phyloP scores from a whole-genome alignment of 441 rosid species.

The Corymbia calophylla region DNA sequence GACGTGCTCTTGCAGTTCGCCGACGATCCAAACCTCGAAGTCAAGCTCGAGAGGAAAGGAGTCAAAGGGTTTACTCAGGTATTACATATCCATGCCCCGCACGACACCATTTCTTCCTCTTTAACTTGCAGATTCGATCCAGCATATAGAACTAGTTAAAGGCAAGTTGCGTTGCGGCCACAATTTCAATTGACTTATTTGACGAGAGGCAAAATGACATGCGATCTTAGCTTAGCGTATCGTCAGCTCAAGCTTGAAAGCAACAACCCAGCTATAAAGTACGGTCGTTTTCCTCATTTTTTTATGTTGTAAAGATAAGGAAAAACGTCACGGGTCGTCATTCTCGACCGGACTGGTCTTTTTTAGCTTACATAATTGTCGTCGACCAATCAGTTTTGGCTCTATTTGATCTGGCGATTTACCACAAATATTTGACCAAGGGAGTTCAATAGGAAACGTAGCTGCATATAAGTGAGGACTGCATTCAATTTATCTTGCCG shows the following conservation, averaged over 20 bases:
- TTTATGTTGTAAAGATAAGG: background rate
- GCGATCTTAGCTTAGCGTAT: background rate
- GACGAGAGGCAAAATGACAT: background rate
- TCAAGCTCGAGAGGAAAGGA: slow-evolving; percentile 42
- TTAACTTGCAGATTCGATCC: background rate
- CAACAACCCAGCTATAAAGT: background rate
- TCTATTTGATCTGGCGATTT: background rate
- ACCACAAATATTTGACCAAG: background rate
- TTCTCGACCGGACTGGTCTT: background rate
- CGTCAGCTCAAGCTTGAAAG: background rate
- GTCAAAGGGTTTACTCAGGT: slow-evolving; percentile 38
- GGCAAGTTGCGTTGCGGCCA: background rate
- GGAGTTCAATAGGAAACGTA: background rate
- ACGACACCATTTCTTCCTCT: background rate
- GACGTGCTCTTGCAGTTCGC: slow-evolving; percentile 35
- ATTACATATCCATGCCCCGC: background rate
- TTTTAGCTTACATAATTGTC: background rate
- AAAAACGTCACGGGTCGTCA: background rate
- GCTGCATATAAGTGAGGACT: background rate
- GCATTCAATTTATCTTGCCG: background rate
- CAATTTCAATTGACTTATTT: too few relatives aligned
- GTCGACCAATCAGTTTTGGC: background rate
- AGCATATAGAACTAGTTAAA: background rate
- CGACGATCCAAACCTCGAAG: slow-evolving; percentile 28
- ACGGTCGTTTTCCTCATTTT: background rate